A percentile compares a stretch with the other conserved stretches of the same genome.
Conservation (phyloP, 164 flowering plant genomes). For the Chloranthus sessilifolius region DNA sequence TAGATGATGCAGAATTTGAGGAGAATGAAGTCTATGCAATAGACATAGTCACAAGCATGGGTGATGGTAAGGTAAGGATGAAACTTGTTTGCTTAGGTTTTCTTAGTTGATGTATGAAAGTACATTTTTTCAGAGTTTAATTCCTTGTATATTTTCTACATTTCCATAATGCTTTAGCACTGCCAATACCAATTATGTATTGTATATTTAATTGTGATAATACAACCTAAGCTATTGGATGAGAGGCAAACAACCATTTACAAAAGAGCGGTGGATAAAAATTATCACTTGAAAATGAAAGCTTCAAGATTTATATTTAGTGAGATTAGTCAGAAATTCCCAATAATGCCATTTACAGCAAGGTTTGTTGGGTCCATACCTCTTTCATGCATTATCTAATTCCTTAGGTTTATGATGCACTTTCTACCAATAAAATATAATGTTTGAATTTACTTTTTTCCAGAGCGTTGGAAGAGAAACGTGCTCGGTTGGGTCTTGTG, state of each 20-base stretch:
- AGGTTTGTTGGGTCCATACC: constrained; percentile 36
- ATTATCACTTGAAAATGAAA: constrained; percentile 92
- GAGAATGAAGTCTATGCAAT: constrained; percentile 82
- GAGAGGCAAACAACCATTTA: constrained; percentile 91
- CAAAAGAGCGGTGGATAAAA: constrained; percentile 89
- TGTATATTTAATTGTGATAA: too few relatives aligned
- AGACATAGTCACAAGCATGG: constrained; percentile 80
- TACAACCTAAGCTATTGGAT: constrained; percentile 89
- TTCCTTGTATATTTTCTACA: too few relatives aligned
- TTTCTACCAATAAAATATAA: neutral
- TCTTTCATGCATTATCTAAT: neutral
- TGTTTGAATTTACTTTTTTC: neutral
- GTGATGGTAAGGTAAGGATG: constrained; percentile 79
- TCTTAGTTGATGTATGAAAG: neutral
- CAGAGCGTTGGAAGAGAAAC: constrained; percentile 91
- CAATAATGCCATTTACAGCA: constrained; percentile 89
- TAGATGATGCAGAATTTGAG: constrained; percentile 92
- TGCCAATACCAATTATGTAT: too few relatives aligned
- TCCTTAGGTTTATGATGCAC: neutral
- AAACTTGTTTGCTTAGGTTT: constrained; percentile 12
- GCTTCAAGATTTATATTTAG: constrained; percentile 92
- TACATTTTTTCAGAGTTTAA: too few relatives aligned
- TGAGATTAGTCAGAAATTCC: constrained; percentile 86
- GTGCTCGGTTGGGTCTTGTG: constrained; percentile 85
- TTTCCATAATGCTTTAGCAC: too few relatives aligned